Evolutionary conservation across 2,329 filamentous ascomycete species (phyloP).

Genomic region (Pseudofabraea citricarpa): DNA sequence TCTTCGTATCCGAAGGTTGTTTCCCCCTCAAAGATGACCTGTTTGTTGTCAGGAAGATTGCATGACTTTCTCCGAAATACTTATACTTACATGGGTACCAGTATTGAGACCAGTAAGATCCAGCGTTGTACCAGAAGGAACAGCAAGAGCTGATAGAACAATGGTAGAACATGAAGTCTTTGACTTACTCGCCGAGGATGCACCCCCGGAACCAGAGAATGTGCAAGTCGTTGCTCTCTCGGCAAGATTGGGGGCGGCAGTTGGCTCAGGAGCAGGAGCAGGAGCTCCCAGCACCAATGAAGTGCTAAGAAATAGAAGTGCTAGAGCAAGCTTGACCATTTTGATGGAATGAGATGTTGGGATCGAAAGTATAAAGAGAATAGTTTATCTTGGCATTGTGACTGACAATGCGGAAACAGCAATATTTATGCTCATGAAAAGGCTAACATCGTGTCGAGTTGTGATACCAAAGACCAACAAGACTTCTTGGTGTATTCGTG

Average conservation of each 20-base stretch:
- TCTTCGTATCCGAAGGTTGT: conserved; percentile 64
- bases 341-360: neutral
- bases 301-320: neutral
- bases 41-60: neutral
- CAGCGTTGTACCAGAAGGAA: conserved; percentile 53
- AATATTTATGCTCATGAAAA: neutral
- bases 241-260: conserved; percentile 8
- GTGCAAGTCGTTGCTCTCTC: conserved; percentile 40
- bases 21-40: conserved; percentile 56
- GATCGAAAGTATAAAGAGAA: neutral
- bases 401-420: neutral
- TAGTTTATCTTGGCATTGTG: neutral
- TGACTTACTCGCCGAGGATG: conserved; percentile 40
- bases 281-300: neutral
- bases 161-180: conserved; percentile 51
- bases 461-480: too few relatives aligned
- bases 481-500: neutral
- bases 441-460: too few relatives aligned
- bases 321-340: neutral
- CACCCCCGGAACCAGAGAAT: conserved; percentile 39
- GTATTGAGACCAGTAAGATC: conserved; percentile 47
- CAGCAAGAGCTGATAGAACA: conserved; percentile 44
- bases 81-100: conserved; percentile 30
- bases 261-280: conserved; percentile 7
- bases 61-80: neutral